Base-by-base conservation (phyloP, 768 basidiomycete genomes). In the Obba rivulosa region DNA sequence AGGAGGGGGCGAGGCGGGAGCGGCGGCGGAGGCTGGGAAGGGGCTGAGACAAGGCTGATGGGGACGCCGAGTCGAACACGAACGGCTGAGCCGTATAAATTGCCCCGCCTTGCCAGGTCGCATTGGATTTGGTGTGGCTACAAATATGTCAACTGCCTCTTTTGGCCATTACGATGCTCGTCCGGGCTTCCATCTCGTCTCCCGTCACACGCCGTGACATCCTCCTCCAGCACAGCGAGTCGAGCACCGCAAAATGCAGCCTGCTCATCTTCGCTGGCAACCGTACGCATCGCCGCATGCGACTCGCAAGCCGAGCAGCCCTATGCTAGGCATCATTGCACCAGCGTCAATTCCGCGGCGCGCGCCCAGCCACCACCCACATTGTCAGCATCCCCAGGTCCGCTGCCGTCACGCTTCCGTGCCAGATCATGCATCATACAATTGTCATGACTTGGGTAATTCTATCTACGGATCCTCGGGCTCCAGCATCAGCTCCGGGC, bases 401-500 rank as follows among this genome's bases (percentile, higher is more conserved):
- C 48, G 49, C 52, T 54, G 49, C 47, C 48, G 41, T 49, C 53
- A 45, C 46, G 49, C 46, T 54, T 46, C 28, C 28, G 28, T 31
- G 28, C 28, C 28, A 31, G 28, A 31, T 31, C 28, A 31, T 31
- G 28, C 28, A 31, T 31, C 13, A 31, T 31, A 31, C 28, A 31
- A 5, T 31, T 31, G 28, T 31, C 28, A 31, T 31, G 7, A 31
- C 28, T 31, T 31, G 13, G 28, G 28, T 31, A 31, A 31, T 31
- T 31, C 28, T 31, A 17, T 38, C 44, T 35, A 76, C 21, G 58
- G 53, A 55, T 81, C 80, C 37, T 79, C 78, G 2, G 91, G 91
- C 54, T 83, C 70, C 51, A 95, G 62, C 92, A 95, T 95, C 67
- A 92, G 64, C 70, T 95, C 92, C 34, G 90, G 91, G 49, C 88